phyloP scores from a whole-genome alignment of 2,329 filamentous ascomycete genomes.

The Scorias spongiosa region DNA sequence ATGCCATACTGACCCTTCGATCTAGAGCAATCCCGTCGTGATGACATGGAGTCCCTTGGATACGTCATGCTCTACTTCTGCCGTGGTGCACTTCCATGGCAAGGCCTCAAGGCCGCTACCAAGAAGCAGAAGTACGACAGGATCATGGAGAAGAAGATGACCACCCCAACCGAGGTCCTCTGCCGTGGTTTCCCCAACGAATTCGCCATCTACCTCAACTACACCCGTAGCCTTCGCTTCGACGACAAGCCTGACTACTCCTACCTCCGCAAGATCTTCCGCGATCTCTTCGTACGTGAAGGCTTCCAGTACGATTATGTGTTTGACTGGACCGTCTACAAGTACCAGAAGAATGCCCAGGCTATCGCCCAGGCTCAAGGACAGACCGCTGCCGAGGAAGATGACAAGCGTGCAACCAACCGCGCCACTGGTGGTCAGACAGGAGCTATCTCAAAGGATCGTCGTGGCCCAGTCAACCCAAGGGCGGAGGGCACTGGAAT shows the following conservation, averaged over 20 bases:
- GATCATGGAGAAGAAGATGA: slow-evolving; percentile 99
- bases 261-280: slow-evolving; percentile 99
- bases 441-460: slow-evolving; percentile 41
- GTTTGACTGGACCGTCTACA: slow-evolving; percentile 99
- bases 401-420: slow-evolving; percentile 58
- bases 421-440: slow-evolving; percentile 48
- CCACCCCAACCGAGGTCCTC: slow-evolving; percentile 91
- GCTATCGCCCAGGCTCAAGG: slow-evolving; percentile 68
- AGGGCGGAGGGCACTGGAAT: slow-evolving; percentile 87
- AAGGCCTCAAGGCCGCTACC: slow-evolving; percentile 93
- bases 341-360: slow-evolving; percentile 98
- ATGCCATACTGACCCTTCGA: slow-evolving; percentile 13
- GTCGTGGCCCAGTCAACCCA: slow-evolving; percentile 57
- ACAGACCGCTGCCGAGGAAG: slow-evolving; percentile 45
- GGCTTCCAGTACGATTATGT: slow-evolving; percentile 99
- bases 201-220: slow-evolving; percentile 99
- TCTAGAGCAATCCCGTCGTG: slow-evolving; percentile 88
- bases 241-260: slow-evolving; percentile 99
- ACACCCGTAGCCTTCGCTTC: slow-evolving; percentile 94
- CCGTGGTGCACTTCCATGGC: slow-evolving; percentile 96
- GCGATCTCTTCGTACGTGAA: slow-evolving; percentile 94
- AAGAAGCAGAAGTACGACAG: slow-evolving; percentile 99
- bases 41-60: slow-evolving; percentile 97
- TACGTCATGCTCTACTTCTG: slow-evolving; percentile 99
- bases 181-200: slow-evolving; percentile 99